Evolutionary conservation across 371 early-diverging fungal species (phyloP).

Genomic region (Saksenaea vasiformis): DNA sequence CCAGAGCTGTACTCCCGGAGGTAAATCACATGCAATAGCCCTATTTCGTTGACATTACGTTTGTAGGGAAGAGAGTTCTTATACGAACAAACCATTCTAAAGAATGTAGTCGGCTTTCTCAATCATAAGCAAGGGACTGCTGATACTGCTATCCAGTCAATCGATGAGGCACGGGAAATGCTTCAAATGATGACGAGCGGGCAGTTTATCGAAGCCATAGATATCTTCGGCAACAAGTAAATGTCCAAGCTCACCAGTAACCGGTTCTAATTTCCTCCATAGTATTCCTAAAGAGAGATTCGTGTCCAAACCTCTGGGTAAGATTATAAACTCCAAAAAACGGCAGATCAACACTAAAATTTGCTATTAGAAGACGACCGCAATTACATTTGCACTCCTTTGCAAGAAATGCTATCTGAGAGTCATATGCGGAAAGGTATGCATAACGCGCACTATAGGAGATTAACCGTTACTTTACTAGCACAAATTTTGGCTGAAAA

Average conservation of each 20-base stretch:
- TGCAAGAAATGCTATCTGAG: conserved; percentile 10
- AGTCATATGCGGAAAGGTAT: conserved; percentile 29
- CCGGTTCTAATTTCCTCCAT: background rate
- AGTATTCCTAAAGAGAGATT: background rate
- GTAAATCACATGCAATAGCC: conserved; percentile 6
- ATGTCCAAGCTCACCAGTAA: background rate
- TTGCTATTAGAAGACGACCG: background rate
- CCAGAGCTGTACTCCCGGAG: conserved; percentile 18
- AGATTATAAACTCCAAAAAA: background rate
- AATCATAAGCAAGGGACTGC: conserved; percentile 32
- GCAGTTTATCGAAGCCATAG: conserved; percentile 47
- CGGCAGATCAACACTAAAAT: background rate
- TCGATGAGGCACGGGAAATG: conserved; percentile 42
- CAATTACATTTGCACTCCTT: conserved; percentile 15
- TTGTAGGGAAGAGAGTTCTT: conserved; percentile 17
- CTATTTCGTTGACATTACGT: background rate
- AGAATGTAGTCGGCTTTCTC: conserved; percentile 51
- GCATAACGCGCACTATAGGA: background rate
- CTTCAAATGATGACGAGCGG: conserved; percentile 49
- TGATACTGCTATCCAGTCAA: conserved; percentile 47
- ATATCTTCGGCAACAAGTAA: conserved; percentile 43
- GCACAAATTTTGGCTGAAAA: conserved; percentile 10
- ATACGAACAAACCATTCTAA: conserved; percentile 23
- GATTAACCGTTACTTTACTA: background rate
- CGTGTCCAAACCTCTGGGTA: background rate